Percentiles rank a stretch among this genome's conserved stretches.
Conservation (phyloP, 139 green algal species). For the Haematococcus lacustris region DNA sequence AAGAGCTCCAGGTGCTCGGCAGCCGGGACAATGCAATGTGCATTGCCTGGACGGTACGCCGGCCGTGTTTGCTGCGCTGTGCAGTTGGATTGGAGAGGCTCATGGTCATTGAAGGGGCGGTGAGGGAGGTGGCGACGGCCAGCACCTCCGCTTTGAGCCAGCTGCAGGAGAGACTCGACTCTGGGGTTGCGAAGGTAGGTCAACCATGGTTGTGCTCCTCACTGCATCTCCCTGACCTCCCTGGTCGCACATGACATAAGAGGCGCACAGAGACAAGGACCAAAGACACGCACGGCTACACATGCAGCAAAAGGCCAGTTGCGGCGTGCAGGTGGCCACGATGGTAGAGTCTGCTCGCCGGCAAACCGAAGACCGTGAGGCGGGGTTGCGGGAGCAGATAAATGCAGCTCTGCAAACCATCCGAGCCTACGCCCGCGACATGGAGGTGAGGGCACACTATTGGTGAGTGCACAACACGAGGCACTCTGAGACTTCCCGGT, state of each 20-base stretch:
- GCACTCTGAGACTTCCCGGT: not conserved
- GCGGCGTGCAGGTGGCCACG: constrained; percentile 18
- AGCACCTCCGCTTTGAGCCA: constrained; percentile 12
- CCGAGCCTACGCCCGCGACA: constrained; percentile 18
- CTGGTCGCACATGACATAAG: too few species aligned
- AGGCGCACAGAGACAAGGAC: too few species aligned
- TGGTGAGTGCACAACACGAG: too few species aligned
- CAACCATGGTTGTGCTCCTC: too few species aligned
- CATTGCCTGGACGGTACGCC: too few species aligned
- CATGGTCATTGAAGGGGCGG: constrained; percentile 20
- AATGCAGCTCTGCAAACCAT: constrained; percentile 36
- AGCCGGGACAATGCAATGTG: too few species aligned
- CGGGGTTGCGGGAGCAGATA: constrained; percentile 30
- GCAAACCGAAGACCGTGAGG: constrained; percentile 31
- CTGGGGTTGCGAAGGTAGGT: too few species aligned
- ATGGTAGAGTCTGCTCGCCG: constrained; percentile 18
- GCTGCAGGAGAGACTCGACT: constrained; percentile 24
- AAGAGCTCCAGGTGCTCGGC: too few species aligned
- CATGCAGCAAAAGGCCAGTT: too few species aligned
- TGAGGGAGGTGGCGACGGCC: constrained; percentile 29
- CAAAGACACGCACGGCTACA: too few species aligned
- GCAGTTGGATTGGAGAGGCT: constrained; percentile 6
- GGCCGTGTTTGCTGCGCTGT: constrained; percentile 2
- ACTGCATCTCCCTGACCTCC: too few species aligned
- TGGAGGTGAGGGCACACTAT: too few species aligned